Conservation (phyloP, 1,139 yeast species). For the Candida labiduridarum region DNA sequence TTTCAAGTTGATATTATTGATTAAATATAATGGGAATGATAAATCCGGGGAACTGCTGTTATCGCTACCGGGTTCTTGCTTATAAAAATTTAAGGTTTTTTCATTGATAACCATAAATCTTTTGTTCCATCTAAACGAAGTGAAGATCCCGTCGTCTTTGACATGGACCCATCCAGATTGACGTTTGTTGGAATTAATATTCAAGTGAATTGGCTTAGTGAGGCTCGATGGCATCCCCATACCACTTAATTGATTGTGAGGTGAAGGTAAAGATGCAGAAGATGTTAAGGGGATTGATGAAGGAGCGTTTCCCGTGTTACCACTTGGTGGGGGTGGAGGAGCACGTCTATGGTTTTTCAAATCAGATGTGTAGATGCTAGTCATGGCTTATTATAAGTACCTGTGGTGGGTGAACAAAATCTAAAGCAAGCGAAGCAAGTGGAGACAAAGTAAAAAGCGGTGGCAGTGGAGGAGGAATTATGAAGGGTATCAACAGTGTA, state of each 20-base stretch:
- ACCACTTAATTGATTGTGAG: slow-evolving; percentile 2
- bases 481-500: not conserved
- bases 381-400: slow-evolving; percentile 27
- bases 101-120: slow-evolving; percentile 79
- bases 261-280: slow-evolving; percentile 9
- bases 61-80: slow-evolving; percentile 55
- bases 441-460: not conserved
- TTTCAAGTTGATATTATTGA: slow-evolving; percentile 41
- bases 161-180: slow-evolving; percentile 84
- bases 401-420: not conserved
- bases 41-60: slow-evolving; percentile 35
- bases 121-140: slow-evolving; percentile 90
- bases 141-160: slow-evolving; percentile 83
- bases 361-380: slow-evolving; percentile 52
- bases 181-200: slow-evolving; percentile 33
- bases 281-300: not conserved
- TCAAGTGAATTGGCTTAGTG: slow-evolving; percentile 21
- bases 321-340: slow-evolving; percentile 43
- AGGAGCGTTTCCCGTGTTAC: slow-evolving; percentile 5
- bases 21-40: slow-evolving; percentile 43
- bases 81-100: slow-evolving; percentile 72
- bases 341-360: slow-evolving; percentile 48
- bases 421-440: too few species aligned
- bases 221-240: slow-evolving; percentile 12
- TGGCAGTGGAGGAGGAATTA: too few species aligned